phyloP scores from a whole-genome alignment of 75 land plant genomes.

The Sequoiadendron giganteum region DNA sequence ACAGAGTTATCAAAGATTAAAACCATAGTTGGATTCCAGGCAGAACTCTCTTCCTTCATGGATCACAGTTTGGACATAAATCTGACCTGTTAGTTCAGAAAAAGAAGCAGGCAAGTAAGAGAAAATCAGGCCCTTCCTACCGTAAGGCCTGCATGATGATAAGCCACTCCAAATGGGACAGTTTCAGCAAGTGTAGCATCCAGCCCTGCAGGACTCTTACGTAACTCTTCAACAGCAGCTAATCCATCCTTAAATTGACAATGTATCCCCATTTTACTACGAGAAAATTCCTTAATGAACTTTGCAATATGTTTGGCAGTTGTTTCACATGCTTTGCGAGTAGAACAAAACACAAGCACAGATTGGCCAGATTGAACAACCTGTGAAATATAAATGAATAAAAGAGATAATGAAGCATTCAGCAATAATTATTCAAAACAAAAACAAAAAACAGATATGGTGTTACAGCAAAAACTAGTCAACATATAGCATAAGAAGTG shows the following conservation, averaged over 20 bases:
- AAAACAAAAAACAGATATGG: background rate
- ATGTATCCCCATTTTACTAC: slow-evolving; percentile 18
- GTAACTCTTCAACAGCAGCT: slow-evolving; percentile 78
- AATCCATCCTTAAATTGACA: slow-evolving; percentile 47
- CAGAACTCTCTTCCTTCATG: background rate
- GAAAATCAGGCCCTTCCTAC: slow-evolving; percentile 35
- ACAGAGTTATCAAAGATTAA: background rate
- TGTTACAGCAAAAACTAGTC: background rate
- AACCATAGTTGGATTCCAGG: background rate
- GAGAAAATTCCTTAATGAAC: slow-evolving; percentile 54
- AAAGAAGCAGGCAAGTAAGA: background rate
- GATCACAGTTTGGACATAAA: background rate
- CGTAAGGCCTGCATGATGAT: slow-evolving; percentile 99
- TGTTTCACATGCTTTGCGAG: slow-evolving; percentile 97
- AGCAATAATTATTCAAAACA: background rate
- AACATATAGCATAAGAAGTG: background rate
- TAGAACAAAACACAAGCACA: slow-evolving; percentile 91
- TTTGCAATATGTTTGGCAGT: slow-evolving; percentile 90
- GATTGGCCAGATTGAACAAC: slow-evolving; percentile 96
- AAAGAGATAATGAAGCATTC: background rate
- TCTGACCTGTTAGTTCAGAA: background rate
- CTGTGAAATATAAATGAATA: slow-evolving; percentile 27
- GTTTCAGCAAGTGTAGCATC: slow-evolving; percentile 89
- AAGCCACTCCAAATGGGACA: slow-evolving; percentile 91
- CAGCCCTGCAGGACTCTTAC: slow-evolving; percentile 81